A percentile compares a stretch with the other conserved stretches of the same genome.
Conservation (phyloP, 1,284 basidiomycete species). For the Cryptococcus deneoformans region DNA sequence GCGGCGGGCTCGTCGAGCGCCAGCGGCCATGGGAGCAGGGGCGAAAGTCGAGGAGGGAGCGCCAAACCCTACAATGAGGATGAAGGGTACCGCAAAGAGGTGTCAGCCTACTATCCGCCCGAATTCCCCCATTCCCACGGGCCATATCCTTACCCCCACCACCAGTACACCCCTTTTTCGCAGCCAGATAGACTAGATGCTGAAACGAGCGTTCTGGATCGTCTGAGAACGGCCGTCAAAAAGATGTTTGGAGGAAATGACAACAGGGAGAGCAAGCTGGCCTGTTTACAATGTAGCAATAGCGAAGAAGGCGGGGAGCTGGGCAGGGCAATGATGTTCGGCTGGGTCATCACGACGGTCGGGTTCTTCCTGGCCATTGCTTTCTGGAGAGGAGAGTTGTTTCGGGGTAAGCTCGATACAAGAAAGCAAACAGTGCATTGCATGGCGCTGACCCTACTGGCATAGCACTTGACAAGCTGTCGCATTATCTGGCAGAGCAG, state of each 20-base stretch:
- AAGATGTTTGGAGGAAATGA: too few species aligned
- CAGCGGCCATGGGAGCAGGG: neutral
- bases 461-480: constrained; percentile 38
- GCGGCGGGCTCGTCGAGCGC: neutral
- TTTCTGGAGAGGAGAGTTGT: constrained; percentile 45
- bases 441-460: neutral
- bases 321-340: constrained; percentile 38
- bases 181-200: neutral
- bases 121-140: neutral
- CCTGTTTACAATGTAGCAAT: neutral
- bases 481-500: constrained; percentile 36
- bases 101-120: neutral
- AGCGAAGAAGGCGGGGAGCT: constrained; percentile 18
- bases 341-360: constrained; percentile 42
- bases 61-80: neutral
- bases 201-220: neutral
- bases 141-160: neutral
- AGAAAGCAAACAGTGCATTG: neutral
- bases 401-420: constrained; percentile 29
- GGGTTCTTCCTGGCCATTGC: constrained; percentile 40
- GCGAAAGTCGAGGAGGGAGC: neutral
- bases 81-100: neutral
- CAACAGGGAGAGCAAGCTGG: neutral
- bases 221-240: neutral
- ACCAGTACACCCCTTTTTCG: neutral